Evolutionary conservation across 129 eudicot genomes (phyloP).

Genomic region (Calendula officinalis): DNA sequence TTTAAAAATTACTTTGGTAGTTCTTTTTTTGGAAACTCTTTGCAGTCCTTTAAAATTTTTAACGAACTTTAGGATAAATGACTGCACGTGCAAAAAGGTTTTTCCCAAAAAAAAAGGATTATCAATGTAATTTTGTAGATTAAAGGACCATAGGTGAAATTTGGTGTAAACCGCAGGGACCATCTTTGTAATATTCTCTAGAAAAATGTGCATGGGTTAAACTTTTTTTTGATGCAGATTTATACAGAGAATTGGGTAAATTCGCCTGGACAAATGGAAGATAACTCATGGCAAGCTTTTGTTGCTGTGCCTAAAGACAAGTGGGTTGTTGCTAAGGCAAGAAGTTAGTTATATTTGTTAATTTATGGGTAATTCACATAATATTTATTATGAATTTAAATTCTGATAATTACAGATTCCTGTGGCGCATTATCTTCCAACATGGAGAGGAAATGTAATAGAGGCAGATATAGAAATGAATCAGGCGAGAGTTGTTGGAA

Average conservation of each 20-base stretch:
- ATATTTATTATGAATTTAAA: neutral
- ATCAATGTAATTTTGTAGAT: no score
- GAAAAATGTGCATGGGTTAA: no score
- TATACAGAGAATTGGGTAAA: slow-evolving; percentile 99
- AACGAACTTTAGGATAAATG: no score
- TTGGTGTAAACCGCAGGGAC: no score
- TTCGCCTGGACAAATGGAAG: slow-evolving; percentile 92
- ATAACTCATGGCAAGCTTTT: slow-evolving; percentile 98
- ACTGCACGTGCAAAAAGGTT: no score
- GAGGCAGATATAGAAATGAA: slow-evolving; percentile 87
- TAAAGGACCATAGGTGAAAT: no score
- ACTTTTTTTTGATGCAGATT: slow-evolving; percentile 45
- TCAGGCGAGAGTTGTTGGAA: slow-evolving; percentile 75
- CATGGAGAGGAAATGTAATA: slow-evolving; percentile 84
- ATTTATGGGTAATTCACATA: no score
- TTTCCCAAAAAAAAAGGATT: no score
- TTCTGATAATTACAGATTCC: slow-evolving; percentile 58
- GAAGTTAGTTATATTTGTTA: neutral
- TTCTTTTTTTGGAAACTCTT: no score
- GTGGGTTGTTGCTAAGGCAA: slow-evolving; percentile 92
- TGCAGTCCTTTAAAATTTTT: no score
- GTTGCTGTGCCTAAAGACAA: slow-evolving; percentile 70
- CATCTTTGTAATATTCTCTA: no score
- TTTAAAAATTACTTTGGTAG: no score
- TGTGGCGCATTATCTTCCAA: slow-evolving; percentile 76